These are phyloP conservation scores for Taxawa tesnikishii DNA, from an alignment of 2,329 filamentous ascomycete species.

Conservation along the genomic window DNA sequence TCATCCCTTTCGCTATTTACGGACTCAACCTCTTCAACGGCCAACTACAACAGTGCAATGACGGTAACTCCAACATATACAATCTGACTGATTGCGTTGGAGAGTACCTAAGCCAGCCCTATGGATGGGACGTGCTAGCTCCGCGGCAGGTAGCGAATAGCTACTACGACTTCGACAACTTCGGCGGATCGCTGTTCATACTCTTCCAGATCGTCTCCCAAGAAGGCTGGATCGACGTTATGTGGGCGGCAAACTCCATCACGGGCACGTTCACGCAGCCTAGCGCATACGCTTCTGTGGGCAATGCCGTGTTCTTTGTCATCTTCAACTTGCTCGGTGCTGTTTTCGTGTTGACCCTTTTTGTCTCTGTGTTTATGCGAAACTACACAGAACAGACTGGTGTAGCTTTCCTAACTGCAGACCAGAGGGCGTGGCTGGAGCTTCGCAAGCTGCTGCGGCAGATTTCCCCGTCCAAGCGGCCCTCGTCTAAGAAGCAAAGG, in stretches of 20 bases:
- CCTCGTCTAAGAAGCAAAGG: slow-evolving; percentile 62
- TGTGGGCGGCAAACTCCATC: slow-evolving; percentile 71
- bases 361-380: slow-evolving; percentile 98
- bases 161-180: slow-evolving; percentile 88
- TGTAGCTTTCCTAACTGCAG: slow-evolving; percentile 87
- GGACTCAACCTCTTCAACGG: slow-evolving; percentile 88
- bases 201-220: slow-evolving; percentile 98
- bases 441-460: slow-evolving; percentile 82
- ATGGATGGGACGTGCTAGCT: slow-evolving; percentile 72
- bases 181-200: slow-evolving; percentile 85
- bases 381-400: slow-evolving; percentile 99
- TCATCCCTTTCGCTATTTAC: slow-evolving; percentile 95
- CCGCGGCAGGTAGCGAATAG: slow-evolving; percentile 72
- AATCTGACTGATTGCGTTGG: slow-evolving; percentile 66
- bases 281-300: slow-evolving; percentile 53
- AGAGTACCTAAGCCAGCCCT: slow-evolving; percentile 68
- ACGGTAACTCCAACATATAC: slow-evolving; percentile 43
- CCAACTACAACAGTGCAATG: slow-evolving; percentile 69
- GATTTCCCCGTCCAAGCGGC: slow-evolving; percentile 87
- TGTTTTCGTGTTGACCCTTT: slow-evolving; percentile 91
- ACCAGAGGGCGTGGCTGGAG: slow-evolving; percentile 95
- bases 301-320: slow-evolving; percentile 89
- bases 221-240: slow-evolving; percentile 95
- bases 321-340: slow-evolving; percentile 93
- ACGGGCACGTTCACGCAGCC: slow-evolving; percentile 67